A percentile compares a stretch with the other conserved stretches of the same genome.
Conservation (phyloP, 2,329 filamentous ascomycete genomes). For the Aphanocladium album region DNA sequence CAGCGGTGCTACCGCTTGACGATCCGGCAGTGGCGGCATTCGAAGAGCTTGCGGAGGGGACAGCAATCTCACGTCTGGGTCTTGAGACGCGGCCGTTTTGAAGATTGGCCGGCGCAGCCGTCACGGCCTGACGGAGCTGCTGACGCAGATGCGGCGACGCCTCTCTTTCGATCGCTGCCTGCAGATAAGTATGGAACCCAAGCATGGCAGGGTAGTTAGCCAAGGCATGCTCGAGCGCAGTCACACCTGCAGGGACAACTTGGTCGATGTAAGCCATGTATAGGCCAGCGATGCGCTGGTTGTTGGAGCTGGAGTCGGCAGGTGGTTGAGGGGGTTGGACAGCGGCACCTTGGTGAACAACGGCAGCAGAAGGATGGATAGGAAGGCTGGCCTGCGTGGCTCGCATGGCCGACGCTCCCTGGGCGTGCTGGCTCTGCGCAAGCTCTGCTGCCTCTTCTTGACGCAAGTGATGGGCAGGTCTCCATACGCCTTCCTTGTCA, state of each 20-base stretch:
- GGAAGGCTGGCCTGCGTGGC: not conserved
- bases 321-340: conserved; percentile 8
- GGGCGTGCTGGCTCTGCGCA: conserved; percentile 28
- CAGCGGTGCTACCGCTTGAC: not conserved
- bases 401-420: not conserved
- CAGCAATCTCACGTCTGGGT: not conserved
- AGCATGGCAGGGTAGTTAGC: conserved; percentile 44
- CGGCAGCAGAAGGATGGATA: not conserved
- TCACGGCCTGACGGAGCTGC: conserved; percentile 46
- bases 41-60: not conserved
- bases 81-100: conserved; percentile 26
- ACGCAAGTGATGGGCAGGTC: conserved; percentile 65
- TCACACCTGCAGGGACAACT: conserved; percentile 45
- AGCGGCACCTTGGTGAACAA: not conserved
- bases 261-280: conserved; percentile 50
- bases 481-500: conserved; percentile 80
- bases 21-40: not conserved
- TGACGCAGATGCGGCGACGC: conserved; percentile 42
- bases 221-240: conserved; percentile 42
- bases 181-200: conserved; percentile 43
- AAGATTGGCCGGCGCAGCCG: conserved; percentile 38
- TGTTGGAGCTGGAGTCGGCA: conserved; percentile 12
- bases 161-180: conserved; percentile 47
- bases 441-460: conserved; percentile 65
- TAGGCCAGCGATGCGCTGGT: conserved; percentile 32